phyloP scores from a whole-genome alignment of 768 basidiomycete genomes.

The Tulasnella sp. region DNA sequence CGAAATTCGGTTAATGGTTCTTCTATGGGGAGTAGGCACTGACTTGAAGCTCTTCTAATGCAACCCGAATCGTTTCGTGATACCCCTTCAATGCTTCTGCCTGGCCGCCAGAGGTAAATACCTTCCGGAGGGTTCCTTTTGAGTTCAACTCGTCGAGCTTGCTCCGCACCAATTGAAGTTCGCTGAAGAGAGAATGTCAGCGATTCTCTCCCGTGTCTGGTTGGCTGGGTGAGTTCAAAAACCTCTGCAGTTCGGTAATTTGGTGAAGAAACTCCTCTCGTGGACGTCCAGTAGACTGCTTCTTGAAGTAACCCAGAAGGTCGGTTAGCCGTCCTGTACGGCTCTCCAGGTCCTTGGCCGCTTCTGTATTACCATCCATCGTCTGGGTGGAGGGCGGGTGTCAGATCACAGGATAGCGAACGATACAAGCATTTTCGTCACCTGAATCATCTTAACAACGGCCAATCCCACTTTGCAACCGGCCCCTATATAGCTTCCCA shows the following conservation, averaged over 20 bases:
- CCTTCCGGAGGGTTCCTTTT: not conserved
- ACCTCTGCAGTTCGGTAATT: not conserved
- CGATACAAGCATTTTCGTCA: not conserved
- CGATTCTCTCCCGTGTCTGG: not conserved
- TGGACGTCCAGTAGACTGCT: too few species aligned
- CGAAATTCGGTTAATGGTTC: not conserved
- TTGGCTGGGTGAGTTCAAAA: not conserved
- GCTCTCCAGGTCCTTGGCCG: too few species aligned
- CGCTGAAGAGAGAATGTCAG: not conserved
- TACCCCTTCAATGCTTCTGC: not conserved
- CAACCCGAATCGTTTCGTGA: not conserved
- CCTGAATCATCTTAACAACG: not conserved
- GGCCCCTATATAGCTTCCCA: not conserved
- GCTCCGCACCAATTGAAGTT: not conserved
- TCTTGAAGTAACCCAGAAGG: too few species aligned
- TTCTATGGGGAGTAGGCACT: not conserved
- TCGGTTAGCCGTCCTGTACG: too few species aligned
- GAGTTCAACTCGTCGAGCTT: not conserved
- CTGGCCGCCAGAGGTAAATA: not conserved
- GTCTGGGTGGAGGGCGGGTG: not conserved
- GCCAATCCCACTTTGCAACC: not conserved
- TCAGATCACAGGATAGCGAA: not conserved
- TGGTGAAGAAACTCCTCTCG: too few species aligned
- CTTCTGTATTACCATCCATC: too few species aligned
- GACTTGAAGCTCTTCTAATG: not conserved